Conservation (phyloP, 148 eudicot genomes). For the Amaranthus hypochondriacus region DNA sequence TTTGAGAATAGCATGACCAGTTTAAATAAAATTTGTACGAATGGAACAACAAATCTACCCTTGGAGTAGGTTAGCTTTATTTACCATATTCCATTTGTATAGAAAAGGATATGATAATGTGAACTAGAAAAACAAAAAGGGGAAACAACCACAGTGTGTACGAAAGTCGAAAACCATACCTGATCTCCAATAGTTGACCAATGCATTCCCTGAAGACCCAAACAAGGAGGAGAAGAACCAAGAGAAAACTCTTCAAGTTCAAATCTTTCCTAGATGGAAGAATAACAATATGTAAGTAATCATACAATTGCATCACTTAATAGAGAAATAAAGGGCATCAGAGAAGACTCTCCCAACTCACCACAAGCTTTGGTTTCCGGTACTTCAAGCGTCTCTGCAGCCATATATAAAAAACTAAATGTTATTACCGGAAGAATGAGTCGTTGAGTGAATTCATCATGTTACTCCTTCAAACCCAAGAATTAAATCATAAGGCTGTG, state of each 20-base stretch:
- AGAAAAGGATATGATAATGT: not conserved
- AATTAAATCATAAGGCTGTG: not conserved
- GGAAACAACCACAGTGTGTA: not conserved
- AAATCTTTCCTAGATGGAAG: slow-evolving; percentile 64
- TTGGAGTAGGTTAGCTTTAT: not conserved
- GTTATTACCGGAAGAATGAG: not conserved
- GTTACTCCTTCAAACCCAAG: not conserved
- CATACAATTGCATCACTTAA: slow-evolving; percentile 8
- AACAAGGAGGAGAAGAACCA: slow-evolving; percentile 69
- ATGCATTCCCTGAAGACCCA: slow-evolving; percentile 78
- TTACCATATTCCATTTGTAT: not conserved
- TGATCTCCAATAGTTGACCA: slow-evolving; percentile 77
- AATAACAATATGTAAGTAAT: slow-evolving; percentile 17
- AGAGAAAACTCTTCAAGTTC: slow-evolving; percentile 89
- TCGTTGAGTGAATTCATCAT: not conserved
- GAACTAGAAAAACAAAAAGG: not conserved
- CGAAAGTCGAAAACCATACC: slow-evolving; percentile 42
- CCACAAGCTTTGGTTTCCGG: slow-evolving; percentile 72
- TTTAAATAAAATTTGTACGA: not conserved
- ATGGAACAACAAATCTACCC: not conserved
- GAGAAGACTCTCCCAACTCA: slow-evolving; percentile 36
- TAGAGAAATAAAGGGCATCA: not conserved
- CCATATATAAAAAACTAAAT: slow-evolving; percentile 5
- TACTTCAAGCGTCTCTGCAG: slow-evolving; percentile 91
- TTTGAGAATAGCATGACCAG: not conserved